A percentile compares a stretch with the other conserved stretches of the same genome.
Conservation (phyloP, 129 eudicot genomes). For the Silybum marianum region DNA sequence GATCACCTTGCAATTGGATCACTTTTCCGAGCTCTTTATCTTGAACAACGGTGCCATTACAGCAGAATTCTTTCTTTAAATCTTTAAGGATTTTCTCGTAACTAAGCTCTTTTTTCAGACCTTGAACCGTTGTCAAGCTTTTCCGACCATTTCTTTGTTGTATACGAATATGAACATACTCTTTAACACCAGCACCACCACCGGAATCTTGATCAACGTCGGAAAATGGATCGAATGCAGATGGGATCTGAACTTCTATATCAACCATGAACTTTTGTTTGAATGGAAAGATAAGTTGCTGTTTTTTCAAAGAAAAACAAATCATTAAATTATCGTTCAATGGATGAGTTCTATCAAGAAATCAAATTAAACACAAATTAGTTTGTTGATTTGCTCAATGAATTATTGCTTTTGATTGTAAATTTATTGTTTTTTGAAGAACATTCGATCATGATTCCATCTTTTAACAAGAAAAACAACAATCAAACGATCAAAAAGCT, state of each 20-base stretch:
- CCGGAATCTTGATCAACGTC: constrained; percentile 62
- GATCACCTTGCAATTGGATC: constrained; percentile 94
- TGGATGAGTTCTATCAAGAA: background rate
- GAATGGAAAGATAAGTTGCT: constrained; percentile 3
- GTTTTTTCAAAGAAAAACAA: background rate
- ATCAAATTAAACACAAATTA: background rate
- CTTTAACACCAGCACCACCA: constrained; percentile 70
- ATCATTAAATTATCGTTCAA: background rate
- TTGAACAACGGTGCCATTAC: constrained; percentile 88
- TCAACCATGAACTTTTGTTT: constrained; percentile 79
- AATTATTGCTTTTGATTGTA: too few species aligned
- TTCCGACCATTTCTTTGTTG: constrained; percentile 95
- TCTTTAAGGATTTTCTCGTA: constrained; percentile 88
- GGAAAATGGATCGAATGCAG: constrained; percentile 78
- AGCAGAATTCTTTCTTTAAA: constrained; percentile 83
- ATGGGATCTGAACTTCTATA: constrained; percentile 59
- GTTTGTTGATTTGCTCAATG: too few species aligned
- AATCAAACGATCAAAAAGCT: too few species aligned
- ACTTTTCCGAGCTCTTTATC: constrained; percentile 88
- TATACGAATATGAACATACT: constrained; percentile 89
- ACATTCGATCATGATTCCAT: background rate
- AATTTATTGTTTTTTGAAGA: background rate
- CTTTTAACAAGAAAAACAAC: too few species aligned
- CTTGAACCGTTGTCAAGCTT: constrained; percentile 91
- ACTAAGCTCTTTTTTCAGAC: constrained; percentile 78